phyloP scores from a whole-genome alignment of 2,329 filamentous ascomycete genomes.

The Fusarium poae region DNA sequence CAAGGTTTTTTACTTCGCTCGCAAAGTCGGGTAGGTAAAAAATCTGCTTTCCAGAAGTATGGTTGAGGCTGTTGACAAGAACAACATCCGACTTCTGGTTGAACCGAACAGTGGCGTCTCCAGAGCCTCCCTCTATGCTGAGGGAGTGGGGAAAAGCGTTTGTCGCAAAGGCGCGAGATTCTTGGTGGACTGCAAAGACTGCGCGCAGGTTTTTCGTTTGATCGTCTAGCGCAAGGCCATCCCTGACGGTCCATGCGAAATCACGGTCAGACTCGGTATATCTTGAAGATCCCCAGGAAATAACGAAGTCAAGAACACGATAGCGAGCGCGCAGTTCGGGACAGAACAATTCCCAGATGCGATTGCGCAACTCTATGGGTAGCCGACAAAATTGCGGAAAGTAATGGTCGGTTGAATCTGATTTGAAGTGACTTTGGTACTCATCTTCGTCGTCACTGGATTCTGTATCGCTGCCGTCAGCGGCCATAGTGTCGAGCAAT shows the following conservation, averaged over 20 bases:
- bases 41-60: constrained; percentile 10
- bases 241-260: constrained; percentile 35
- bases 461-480: constrained; percentile 42
- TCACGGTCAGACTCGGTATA: constrained; percentile 13
- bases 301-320: constrained; percentile 50
- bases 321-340: constrained; percentile 47
- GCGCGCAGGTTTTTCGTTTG: constrained; percentile 50
- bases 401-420: not conserved
- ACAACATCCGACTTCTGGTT: constrained; percentile 52
- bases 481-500: constrained; percentile 46
- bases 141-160: constrained; percentile 52
- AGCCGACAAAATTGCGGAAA: constrained; percentile 50
- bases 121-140: constrained; percentile 44
- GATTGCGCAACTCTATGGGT: constrained; percentile 51
- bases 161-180: constrained; percentile 54
- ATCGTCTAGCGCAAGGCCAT: constrained; percentile 44
- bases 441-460: constrained; percentile 20
- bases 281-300: constrained; percentile 28
- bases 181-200: constrained; percentile 53
- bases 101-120: constrained; percentile 49
- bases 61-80: constrained; percentile 37
- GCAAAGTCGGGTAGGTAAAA: constrained; percentile 49
- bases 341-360: constrained; percentile 53
- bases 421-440: not conserved
- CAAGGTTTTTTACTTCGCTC: constrained; percentile 50